A percentile compares a stretch with the other conserved stretches of the same genome.
phyloP scores from a whole-genome alignment of 1,284 basidiomycete genomes.

The Thecaphora frezii region DNA sequence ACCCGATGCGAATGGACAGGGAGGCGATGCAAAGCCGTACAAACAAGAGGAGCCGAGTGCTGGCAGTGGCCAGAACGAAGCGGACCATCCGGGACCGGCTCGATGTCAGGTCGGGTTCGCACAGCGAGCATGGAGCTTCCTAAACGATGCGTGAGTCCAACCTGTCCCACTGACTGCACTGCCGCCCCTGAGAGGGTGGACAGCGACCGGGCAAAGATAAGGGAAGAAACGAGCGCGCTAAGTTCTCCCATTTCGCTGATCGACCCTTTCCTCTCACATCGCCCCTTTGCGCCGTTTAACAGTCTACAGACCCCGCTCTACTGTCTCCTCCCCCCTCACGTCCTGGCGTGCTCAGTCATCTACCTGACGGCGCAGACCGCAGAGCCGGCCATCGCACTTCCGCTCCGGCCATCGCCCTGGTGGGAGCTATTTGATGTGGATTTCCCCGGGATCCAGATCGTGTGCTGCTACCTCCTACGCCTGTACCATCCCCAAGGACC shows the following conservation, averaged over 20 bases:
- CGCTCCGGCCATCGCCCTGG: conserved; percentile 58
- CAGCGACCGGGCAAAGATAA: no score
- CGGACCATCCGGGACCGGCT: no score
- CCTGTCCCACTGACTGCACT: not conserved
- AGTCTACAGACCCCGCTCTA: conserved; percentile 89
- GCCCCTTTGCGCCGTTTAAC: not conserved
- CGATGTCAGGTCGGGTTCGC: conserved; percentile 20
- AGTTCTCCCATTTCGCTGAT: no score
- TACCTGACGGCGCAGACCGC: conserved; percentile 39
- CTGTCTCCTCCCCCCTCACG: conserved; percentile 80
- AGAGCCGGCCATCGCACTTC: conserved; percentile 45
- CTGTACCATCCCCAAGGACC: conserved; percentile 32
- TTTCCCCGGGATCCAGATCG: conserved; percentile 37
- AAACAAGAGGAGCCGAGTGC: no score
- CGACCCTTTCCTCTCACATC: not conserved
- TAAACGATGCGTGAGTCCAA: conserved; percentile 60
- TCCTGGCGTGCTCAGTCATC: conserved; percentile 73
- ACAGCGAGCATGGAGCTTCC: conserved; percentile 58
- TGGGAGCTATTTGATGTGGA: conserved; percentile 60
- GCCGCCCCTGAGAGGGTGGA: no score
- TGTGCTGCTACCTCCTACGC: conserved; percentile 38
- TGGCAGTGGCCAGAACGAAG: no score
- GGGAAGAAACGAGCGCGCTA: no score
- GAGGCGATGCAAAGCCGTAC: not conserved
- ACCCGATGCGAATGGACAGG: not conserved